These are phyloP conservation scores for Arachis monticola DNA, from an alignment of 331 rosid species.

Conservation along the genomic window DNA sequence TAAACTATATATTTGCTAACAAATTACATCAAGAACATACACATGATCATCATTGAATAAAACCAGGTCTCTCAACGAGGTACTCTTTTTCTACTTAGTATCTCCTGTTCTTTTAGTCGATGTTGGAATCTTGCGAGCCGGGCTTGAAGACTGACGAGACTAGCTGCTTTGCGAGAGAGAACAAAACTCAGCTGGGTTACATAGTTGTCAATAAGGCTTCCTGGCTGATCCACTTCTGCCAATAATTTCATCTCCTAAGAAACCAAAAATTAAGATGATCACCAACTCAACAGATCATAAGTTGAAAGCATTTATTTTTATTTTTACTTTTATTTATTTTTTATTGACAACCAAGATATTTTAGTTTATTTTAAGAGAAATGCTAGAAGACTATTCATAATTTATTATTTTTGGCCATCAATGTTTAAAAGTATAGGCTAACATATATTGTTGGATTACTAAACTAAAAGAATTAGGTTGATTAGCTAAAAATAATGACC, in stretches of 20 bases:
- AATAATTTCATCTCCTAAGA: slow-evolving; percentile 91
- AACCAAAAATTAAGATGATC: slow-evolving; percentile 28
- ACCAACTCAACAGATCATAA: background rate
- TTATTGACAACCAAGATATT: background rate
- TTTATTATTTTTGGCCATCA: no score
- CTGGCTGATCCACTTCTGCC: slow-evolving; percentile 98
- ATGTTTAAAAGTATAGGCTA: no score
- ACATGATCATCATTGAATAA: slow-evolving; percentile 31
- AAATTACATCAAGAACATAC: slow-evolving; percentile 34
- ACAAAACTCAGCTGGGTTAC: slow-evolving; percentile 84
- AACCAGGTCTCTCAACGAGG: slow-evolving; percentile 61
- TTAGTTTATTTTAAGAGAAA: no score
- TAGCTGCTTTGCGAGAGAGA: slow-evolving; percentile 95
- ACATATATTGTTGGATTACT: no score
- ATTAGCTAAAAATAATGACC: no score
- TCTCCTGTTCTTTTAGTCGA: slow-evolving; percentile 91
- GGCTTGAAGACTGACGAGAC: slow-evolving; percentile 90
- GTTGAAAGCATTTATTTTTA: background rate
- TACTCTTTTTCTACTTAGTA: slow-evolving; percentile 82
- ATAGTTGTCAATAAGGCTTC: slow-evolving; percentile 90
- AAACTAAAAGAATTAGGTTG: no score
- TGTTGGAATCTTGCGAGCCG: slow-evolving; percentile 97
- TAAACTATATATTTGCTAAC: slow-evolving; percentile 39
- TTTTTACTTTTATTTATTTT: no score
- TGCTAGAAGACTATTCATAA: no score